phyloP scores from a whole-genome alignment of 306 rosid species.

The Hippophae rhamnoides region DNA sequence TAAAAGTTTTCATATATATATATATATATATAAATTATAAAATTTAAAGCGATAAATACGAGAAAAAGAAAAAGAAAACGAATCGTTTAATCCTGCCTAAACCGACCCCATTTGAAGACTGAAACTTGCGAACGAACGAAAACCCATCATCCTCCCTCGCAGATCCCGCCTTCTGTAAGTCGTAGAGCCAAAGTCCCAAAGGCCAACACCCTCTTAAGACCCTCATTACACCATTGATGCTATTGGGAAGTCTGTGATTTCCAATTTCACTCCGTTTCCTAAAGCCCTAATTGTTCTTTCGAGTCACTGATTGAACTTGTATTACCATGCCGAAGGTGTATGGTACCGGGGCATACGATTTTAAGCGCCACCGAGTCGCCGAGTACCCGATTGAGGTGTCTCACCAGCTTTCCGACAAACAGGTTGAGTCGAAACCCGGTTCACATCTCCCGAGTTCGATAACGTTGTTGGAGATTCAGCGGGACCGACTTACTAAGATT shows the following conservation, averaged over 20 bases:
- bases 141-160: too few species aligned
- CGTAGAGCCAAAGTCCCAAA: background rate
- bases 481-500: conserved; percentile 77
- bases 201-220: background rate
- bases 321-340: conserved; percentile 67
- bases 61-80: too few species aligned
- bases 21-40: too few species aligned
- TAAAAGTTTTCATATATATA: too few species aligned
- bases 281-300: conserved; percentile 13
- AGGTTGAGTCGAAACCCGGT: conserved; percentile 48
- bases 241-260: background rate
- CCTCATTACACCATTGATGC: conserved; percentile 14
- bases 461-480: conserved; percentile 79
- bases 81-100: too few species aligned
- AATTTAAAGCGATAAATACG: too few species aligned
- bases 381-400: conserved; percentile 59
- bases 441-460: conserved; percentile 51
- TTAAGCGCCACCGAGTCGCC: conserved; percentile 90
- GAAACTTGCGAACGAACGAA: too few species aligned
- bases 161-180: too few species aligned
- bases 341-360: conserved; percentile 77
- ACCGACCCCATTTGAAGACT: too few species aligned
- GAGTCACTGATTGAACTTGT: background rate
- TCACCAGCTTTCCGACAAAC: conserved; percentile 30
- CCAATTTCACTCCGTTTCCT: background rate